Base-by-base conservation (phyloP, 495 filamentous ascomycete genomes). In the Neurospora sp. region DNA sequence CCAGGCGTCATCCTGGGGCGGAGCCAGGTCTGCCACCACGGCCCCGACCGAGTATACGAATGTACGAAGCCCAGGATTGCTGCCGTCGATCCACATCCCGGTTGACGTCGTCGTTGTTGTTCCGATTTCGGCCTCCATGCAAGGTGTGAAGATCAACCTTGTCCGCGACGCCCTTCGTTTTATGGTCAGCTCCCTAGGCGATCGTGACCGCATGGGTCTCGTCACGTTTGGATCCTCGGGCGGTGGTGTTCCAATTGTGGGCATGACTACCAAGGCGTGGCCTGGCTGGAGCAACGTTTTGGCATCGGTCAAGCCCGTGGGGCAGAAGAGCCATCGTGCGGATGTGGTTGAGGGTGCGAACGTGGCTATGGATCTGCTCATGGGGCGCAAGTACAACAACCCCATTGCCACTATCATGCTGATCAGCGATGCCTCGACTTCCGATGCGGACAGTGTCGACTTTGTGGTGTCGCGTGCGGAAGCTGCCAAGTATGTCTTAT, bases 271-370 rank as follows among this genome's bases (percentile, higher is more conserved):
- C 16, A 98, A 97, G 81, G 88, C 89, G 1, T 99, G 96, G 96
- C 86, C 82, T 73, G 96, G 95, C 69, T 99, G 96, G 96, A 85
- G 87, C 70, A 94, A 94, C 79, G 88, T 98, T 14, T 85, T 99
- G 20, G 88, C 90, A 69, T 96, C 93, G 3, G 95, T 98, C 74
- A 91, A 95, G 66, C 94, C 96, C 1, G 93, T 97, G 12, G 95
- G 94, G 48, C 96, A 98, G 82, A 98, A 98, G 86, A 98, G 93
- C 79, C 90, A 97, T 76, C 92, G 96, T 20, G 94, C 95, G 5
- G 96, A 99, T 82, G 96, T 98, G 5, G 96, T 99, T 7, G 96
- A 99, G 77, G 96, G 96, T 72, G 95, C 96, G 42, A 99, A 99
- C 79, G 94, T 98, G 59, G 96, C 96, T 62, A 98, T 99, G 96